These are phyloP conservation scores for Teratosphaeria nubilosa DNA, from an alignment of 2,329 filamentous ascomycete genomes.

Conservation along the genomic window DNA sequence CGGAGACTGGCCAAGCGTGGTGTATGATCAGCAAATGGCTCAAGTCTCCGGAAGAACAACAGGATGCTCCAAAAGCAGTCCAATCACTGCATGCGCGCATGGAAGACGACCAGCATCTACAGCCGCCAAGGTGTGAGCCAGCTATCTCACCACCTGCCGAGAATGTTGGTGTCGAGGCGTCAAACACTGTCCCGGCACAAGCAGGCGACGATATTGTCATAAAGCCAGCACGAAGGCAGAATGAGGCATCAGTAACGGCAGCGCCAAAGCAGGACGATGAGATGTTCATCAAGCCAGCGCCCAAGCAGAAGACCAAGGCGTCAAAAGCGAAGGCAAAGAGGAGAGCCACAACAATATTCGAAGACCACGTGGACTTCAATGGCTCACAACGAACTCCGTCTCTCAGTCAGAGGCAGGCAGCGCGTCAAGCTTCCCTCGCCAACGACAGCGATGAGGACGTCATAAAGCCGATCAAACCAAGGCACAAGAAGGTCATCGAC, in stretches of 20 bases:
- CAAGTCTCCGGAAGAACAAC: background rate
- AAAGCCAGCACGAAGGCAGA: slow-evolving; percentile 1
- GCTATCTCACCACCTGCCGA: background rate
- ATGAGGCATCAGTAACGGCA: background rate
- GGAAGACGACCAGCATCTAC: background rate
- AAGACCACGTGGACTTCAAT: slow-evolving; percentile 22
- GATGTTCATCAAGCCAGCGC: slow-evolving; percentile 12
- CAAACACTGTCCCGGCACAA: background rate
- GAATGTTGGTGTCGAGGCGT: background rate
- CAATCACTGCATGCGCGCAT: background rate
- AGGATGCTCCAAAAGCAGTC: background rate
- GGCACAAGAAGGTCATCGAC: slow-evolving; percentile 11
- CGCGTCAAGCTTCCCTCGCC: slow-evolving; percentile 12
- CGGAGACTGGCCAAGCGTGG: background rate
- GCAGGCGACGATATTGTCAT: slow-evolving; percentile 3
- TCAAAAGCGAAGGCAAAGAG: slow-evolving; percentile 11
- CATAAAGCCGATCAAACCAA: slow-evolving; percentile 4
- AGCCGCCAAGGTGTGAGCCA: background rate
- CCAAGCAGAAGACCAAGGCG: slow-evolving; percentile 5
- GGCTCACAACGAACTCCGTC: slow-evolving; percentile 13
- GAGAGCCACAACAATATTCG: slow-evolving; percentile 26
- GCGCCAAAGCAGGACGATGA: background rate
- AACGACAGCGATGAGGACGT: slow-evolving; percentile 8
- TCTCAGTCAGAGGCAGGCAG: slow-evolving; percentile 25
- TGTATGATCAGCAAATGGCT: background rate